phyloP scores from a whole-genome alignment of 2,329 filamentous ascomycete species.

The Nakataea oryzae region DNA sequence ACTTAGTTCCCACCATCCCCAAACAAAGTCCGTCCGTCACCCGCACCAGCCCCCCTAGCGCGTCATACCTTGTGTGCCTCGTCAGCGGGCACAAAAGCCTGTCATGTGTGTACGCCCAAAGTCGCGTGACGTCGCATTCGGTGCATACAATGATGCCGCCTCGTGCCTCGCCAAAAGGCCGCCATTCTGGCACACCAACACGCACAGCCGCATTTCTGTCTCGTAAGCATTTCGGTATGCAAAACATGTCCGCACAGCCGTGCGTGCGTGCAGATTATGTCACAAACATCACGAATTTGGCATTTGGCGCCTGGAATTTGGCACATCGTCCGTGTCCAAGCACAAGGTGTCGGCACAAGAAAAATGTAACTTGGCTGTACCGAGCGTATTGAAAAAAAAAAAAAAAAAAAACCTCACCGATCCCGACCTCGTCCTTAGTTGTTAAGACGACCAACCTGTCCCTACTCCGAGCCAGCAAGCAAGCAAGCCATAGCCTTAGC shows the following conservation, averaged over 20 bases:
- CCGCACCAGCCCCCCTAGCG: no score
- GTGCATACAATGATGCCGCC: not conserved
- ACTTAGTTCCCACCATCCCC: not conserved
- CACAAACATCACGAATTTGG: not conserved
- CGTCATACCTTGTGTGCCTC: no score
- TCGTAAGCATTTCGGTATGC: not conserved
- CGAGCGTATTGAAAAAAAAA: not conserved
- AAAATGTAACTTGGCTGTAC: not conserved
- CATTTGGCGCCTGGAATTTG: not conserved
- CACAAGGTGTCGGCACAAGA: not conserved
- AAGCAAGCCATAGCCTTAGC: no score
- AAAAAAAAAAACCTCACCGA: not conserved
- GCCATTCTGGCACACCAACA: not conserved
- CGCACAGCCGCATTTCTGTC: not conserved
- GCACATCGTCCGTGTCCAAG: not conserved
- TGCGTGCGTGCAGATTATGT: not conserved
- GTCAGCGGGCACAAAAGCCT: no score
- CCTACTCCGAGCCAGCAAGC: not conserved
- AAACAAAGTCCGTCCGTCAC: no score
- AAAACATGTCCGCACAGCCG: no score
- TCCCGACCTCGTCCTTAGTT: not conserved
- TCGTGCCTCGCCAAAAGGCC: no score
- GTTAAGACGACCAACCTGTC: not conserved
- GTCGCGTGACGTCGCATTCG: not conserved
- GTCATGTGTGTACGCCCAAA: not conserved